Percentiles rank a stretch among this genome's conserved stretches.
phyloP scores from a whole-genome alignment of 768 basidiomycete species.

The Lactarius deliciosus region DNA sequence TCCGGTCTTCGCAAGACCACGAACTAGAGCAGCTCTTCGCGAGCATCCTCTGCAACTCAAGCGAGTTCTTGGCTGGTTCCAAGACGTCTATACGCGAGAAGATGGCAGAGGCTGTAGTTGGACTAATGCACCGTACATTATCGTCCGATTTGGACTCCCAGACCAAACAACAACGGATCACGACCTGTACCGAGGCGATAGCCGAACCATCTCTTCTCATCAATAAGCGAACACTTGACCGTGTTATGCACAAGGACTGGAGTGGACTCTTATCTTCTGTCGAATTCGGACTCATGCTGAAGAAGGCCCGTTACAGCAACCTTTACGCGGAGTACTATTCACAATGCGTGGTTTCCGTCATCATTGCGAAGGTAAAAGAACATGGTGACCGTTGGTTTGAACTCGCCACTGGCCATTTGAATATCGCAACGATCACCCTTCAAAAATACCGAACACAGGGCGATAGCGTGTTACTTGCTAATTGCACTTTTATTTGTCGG shows the following conservation, averaged over 20 bases:
- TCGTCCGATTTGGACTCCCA: not conserved
- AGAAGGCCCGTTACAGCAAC: not conserved
- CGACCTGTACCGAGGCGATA: not conserved
- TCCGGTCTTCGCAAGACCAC: not conserved
- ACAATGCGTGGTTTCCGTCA: not conserved
- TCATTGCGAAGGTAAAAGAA: not conserved
- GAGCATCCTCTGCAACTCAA: conserved; percentile 4
- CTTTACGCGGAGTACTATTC: not conserved
- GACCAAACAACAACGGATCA: not conserved
- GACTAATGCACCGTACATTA: not conserved
- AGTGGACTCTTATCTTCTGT: no score
- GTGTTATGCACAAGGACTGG: no score
- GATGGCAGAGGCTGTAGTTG: not conserved
- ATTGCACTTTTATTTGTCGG: no score
- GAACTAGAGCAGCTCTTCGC: not conserved
- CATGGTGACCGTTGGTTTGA: not conserved
- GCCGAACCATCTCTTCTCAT: not conserved
- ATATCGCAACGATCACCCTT: no score
- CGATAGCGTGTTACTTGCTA: no score
- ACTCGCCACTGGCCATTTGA: no score
- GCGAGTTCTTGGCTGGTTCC: not conserved
- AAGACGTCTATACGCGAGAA: not conserved
- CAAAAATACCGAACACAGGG: no score
- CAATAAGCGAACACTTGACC: no score
- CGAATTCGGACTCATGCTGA: no score